Percentiles rank a stretch among this genome's conserved stretches.
Conservation (phyloP, 2,329 filamentous ascomycete genomes). For the Aspergillus sp. region DNA sequence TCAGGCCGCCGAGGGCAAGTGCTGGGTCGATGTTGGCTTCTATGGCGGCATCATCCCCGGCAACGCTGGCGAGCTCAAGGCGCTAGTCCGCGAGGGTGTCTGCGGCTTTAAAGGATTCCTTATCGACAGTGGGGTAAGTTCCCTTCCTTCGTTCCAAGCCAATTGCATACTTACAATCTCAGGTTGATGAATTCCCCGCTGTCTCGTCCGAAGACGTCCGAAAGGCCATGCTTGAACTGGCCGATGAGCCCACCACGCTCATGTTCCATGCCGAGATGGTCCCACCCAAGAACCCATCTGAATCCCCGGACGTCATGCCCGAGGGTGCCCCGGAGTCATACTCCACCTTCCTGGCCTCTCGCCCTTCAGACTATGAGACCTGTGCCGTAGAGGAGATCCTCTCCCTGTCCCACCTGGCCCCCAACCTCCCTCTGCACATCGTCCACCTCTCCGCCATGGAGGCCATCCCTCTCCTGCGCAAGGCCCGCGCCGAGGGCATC, state of each 20-base stretch:
- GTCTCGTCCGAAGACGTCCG: slow-evolving; percentile 77
- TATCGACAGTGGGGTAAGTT: slow-evolving; percentile 87
- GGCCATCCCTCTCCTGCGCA: slow-evolving; percentile 76
- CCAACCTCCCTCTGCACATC: slow-evolving; percentile 83
- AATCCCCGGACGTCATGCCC: slow-evolving; percentile 68
- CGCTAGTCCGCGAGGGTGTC: slow-evolving; percentile 80
- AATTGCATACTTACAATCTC: slow-evolving; percentile 12
- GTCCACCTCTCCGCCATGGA: slow-evolving; percentile 90
- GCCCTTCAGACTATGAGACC: slow-evolving; percentile 86
- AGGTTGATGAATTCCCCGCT: slow-evolving; percentile 95
- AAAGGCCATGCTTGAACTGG: slow-evolving; percentile 76
- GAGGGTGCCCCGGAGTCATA: slow-evolving; percentile 74
- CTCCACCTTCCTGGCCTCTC: slow-evolving; percentile 85
- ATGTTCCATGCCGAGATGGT: slow-evolving; percentile 99
- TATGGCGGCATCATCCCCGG: slow-evolving; percentile 94
- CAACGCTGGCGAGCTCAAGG: slow-evolving; percentile 75
- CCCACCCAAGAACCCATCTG: slow-evolving; percentile 77
- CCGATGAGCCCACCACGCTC: slow-evolving; percentile 79
- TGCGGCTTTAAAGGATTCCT: slow-evolving; percentile 97
- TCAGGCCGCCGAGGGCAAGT: slow-evolving; percentile 77
- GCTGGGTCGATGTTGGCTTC: slow-evolving; percentile 99
- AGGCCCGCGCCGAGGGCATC: slow-evolving; percentile 69
- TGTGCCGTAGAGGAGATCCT: slow-evolving; percentile 87
- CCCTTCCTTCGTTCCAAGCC: neutral
- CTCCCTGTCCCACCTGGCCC: slow-evolving; percentile 74